Conservation (phyloP, 2,329 filamentous ascomycete genomes). For the Tolypocladium inflatum region DNA sequence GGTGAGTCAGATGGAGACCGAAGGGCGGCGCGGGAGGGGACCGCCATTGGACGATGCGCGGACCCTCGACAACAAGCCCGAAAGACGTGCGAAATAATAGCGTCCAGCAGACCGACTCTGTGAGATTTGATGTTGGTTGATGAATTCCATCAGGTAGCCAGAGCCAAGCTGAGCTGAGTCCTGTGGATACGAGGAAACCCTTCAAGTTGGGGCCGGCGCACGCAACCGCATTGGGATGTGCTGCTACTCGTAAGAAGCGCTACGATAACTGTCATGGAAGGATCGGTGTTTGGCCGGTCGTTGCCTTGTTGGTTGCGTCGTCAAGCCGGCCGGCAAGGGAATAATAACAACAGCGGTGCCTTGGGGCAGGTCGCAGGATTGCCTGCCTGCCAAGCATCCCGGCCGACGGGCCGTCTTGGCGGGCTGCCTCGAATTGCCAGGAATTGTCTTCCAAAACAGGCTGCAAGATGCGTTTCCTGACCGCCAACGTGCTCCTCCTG, state of each 20-base stretch:
- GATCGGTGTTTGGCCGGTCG: too few species aligned
- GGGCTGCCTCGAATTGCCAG: too few species aligned
- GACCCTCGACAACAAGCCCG: not conserved
- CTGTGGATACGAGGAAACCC: not conserved
- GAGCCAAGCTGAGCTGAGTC: not conserved
- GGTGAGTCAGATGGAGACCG: not conserved
- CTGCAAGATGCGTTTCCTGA: not conserved
- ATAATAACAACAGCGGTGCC: not conserved
- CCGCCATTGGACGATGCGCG: not conserved
- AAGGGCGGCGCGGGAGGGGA: not conserved
- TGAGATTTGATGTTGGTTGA: not conserved
- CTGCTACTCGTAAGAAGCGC: not conserved
- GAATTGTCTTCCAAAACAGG: not conserved
- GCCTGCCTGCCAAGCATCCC: too few species aligned
- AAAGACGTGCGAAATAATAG: not conserved
- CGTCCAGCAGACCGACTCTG: not conserved
- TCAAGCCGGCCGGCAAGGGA: not conserved
- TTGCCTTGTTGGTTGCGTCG: not conserved
- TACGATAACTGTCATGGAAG: too few species aligned
- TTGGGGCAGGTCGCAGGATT: not conserved
- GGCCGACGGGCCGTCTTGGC: too few species aligned
- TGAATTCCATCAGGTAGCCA: not conserved
- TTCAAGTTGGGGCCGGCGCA: not conserved
- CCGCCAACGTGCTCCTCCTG: not conserved
- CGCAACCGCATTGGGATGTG: not conserved